Base-by-base conservation (phyloP, 108 stramenopile genomes). In the Poteriospumella lacustris region DNA sequence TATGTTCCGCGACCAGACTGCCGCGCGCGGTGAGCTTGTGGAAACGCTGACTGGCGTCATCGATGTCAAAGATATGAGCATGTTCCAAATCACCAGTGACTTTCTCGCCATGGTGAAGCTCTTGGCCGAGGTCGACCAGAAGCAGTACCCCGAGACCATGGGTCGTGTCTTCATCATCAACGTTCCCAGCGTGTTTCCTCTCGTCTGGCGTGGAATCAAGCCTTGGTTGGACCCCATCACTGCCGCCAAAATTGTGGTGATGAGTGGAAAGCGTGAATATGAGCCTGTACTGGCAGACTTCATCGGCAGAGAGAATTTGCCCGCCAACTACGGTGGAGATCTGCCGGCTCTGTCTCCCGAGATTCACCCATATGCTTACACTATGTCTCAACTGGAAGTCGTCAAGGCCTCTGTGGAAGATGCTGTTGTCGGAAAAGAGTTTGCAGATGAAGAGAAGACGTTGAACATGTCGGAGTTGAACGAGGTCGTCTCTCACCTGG, bases 101-200 rank as follows among this genome's bases (percentile, higher is more conserved):
- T 86, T 86, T 36, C 39, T 86, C 15, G 31, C 33, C 58, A 42
- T 86, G 26, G 34, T 86, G 47, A 84, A 86, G 80, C 26, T 33
- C 43, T 42, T 84, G 33, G 84, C 85, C 2, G 40, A 59, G 33
- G 28, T 82, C 39, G 85, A 86, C 76, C 79, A 79, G 68, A 70
- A 81, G 47, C 59, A 84, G 15, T 85, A 79, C 76, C 84, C 84
- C 15, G 85, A 86, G 73, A 69, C 67, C 34, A 39, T 86, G 75
- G 85, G 85, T 31, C 42, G 43, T 44, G 72, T 52, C 42, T 86
- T 85, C 82, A 86, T 86, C 79, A 44, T 86, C 70, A 86, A 86
- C 82, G 80, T 77, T 43, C 85, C 85, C 2, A 34, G 47, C 60
- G 34, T 82, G 5, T 85, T 85, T 72, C 40, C 81, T 43, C 58